Percentiles rank a stretch among this genome's conserved stretches.
These are phyloP conservation scores for Puccinia polysora DNA, from an alignment of 1,284 basidiomycete species.

Conservation along the genomic window DNA sequence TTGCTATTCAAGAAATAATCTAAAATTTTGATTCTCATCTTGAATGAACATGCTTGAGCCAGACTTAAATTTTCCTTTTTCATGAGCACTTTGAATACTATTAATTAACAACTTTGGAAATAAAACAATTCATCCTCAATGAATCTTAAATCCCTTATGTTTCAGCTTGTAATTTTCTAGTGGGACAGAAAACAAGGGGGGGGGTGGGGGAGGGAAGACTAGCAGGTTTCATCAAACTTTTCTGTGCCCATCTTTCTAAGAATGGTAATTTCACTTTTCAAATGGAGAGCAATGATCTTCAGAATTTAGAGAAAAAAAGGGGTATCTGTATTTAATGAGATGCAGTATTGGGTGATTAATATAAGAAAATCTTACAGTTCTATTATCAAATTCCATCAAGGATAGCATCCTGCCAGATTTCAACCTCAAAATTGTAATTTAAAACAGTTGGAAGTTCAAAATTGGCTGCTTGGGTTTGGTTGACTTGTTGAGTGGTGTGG, in stretches of 20 bases:
- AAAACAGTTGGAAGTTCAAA: slow-evolving; percentile 22
- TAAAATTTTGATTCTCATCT: slow-evolving; percentile 28
- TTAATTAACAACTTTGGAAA: not conserved
- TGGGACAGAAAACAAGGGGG: not conserved
- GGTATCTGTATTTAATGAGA: not conserved
- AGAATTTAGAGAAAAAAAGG: not conserved
- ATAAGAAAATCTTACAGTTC: slow-evolving; percentile 2
- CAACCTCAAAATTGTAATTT: slow-evolving; percentile 6
- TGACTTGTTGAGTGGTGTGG: too few relatives aligned
- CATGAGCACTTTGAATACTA: slow-evolving; percentile 30
- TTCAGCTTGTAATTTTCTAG: not conserved
- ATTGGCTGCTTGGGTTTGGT: too few relatives aligned
- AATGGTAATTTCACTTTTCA: slow-evolving; percentile 35
- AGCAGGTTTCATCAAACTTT: slow-evolving; percentile 23
- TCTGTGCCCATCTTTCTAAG: slow-evolving; percentile 33
- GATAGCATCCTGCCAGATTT: slow-evolving; percentile 31
- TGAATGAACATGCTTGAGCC: slow-evolving; percentile 11
- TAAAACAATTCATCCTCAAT: too few relatives aligned
- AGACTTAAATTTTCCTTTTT: slow-evolving; percentile 15
- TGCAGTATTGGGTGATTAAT: not conserved
- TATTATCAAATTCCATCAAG: slow-evolving; percentile 36
- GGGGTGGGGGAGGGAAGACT: not conserved
- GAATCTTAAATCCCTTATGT: too few relatives aligned
- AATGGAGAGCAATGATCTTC: slow-evolving; percentile 37
- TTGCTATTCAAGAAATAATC: slow-evolving; percentile 34